Conservation (phyloP, 768 basidiomycete genomes). For the Stropharia rugosoannulata region DNA sequence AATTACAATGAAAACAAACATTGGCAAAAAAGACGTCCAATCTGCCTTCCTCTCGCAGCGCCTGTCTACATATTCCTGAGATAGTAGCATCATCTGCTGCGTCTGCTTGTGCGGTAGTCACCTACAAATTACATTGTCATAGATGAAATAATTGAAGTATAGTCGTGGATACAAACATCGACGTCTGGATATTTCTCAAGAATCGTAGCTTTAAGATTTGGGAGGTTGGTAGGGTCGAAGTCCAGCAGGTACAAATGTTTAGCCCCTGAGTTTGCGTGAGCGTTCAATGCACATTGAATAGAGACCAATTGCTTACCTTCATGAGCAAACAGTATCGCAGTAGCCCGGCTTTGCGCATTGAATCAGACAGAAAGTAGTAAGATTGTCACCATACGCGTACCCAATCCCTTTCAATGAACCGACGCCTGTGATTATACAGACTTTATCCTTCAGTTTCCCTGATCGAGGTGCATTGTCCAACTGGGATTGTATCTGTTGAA, state of each 20-base stretch:
- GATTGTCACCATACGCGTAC: conserved; percentile 37
- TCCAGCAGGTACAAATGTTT: conserved; percentile 76
- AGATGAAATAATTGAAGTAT: background rate
- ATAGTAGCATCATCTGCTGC: conserved; percentile 79
- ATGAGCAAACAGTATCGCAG: conserved; percentile 73
- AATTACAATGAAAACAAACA: conserved; percentile 38
- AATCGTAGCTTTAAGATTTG: conserved; percentile 69
- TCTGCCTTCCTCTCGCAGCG: conserved; percentile 77
- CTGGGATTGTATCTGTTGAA: conserved; percentile 69
- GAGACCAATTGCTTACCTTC: conserved; percentile 51
- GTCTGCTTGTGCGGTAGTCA: conserved; percentile 76
- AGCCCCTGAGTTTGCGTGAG: conserved; percentile 50
- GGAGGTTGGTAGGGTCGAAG: conserved; percentile 65
- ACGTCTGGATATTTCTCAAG: conserved; percentile 70
- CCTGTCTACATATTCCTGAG: conserved; percentile 64
- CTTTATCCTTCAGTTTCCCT: conserved; percentile 67
- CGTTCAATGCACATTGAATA: background rate
- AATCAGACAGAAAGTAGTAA: conserved; percentile 4
- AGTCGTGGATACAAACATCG: conserved; percentile 48
- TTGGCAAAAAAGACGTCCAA: conserved; percentile 97
- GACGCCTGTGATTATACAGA: conserved; percentile 87
- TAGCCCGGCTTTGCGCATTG: conserved; percentile 53
- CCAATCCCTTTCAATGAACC: conserved; percentile 89
- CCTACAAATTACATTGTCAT: conserved; percentile 41
- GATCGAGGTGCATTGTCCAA: conserved; percentile 52